Evolutionary conservation across 352 stramenopile species (phyloP).

Genomic region (Phytophthora palmivora): DNA sequence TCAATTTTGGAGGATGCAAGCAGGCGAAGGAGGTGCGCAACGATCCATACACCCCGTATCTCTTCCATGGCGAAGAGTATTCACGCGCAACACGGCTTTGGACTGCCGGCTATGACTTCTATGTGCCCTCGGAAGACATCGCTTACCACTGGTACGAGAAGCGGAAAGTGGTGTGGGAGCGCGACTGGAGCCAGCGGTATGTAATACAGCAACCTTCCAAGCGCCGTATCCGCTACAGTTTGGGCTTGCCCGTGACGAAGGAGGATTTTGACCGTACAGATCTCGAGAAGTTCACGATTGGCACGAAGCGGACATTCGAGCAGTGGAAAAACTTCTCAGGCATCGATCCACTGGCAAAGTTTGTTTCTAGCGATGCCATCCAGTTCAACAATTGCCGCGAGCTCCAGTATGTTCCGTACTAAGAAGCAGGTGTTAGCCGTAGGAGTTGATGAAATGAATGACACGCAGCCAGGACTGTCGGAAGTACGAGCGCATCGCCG

Average conservation of each 20-base stretch:
- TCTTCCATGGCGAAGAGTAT: constrained; percentile 88
- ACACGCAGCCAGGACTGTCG: constrained; percentile 9
- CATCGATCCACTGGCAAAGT: constrained; percentile 78
- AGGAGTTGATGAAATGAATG: constrained; percentile 3
- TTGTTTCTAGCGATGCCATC: constrained; percentile 46
- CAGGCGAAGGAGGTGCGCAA: constrained; percentile 79
- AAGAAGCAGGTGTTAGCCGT: constrained; percentile 4
- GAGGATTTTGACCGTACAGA: constrained; percentile 82
- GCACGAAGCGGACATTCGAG: constrained; percentile 76
- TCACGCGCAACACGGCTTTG: constrained; percentile 78
- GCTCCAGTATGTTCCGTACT: constrained; percentile 75
- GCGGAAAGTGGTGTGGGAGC: constrained; percentile 85
- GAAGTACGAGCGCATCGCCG: constrained; percentile 18
- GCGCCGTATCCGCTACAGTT: constrained; percentile 70
- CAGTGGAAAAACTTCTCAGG: constrained; percentile 85
- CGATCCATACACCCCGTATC: constrained; percentile 79
- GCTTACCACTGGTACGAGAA: constrained; percentile 86
- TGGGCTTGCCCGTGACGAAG: constrained; percentile 63
- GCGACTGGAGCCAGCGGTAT: constrained; percentile 75
- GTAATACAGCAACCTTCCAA: constrained; percentile 76
- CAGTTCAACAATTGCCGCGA: constrained; percentile 82
- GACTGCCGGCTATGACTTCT: constrained; percentile 86
- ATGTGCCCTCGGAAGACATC: constrained; percentile 74
- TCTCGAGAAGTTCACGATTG: constrained; percentile 70
- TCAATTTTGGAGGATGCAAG: constrained; percentile 84